A percentile compares a stretch with the other conserved stretches of the same genome.
Evolutionary conservation across 2,329 filamentous ascomycete species (phyloP).

Genomic region (Verruconis gallopava): DNA sequence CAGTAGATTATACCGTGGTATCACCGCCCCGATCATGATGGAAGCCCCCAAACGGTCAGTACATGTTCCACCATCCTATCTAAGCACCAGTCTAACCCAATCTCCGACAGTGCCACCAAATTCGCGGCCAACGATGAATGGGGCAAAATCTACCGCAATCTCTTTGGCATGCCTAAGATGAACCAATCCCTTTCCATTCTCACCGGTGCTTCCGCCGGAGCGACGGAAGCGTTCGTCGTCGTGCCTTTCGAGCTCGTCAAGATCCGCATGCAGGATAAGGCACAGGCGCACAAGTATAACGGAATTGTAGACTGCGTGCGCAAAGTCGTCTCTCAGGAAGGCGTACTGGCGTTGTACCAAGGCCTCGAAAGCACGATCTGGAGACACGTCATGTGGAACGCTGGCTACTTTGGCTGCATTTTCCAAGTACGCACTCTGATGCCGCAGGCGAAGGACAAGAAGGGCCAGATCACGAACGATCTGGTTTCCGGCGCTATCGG

Average conservation of each 20-base stretch:
- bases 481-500: conserved; percentile 75
- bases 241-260: conserved; percentile 98
- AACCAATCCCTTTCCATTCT: conserved; percentile 84
- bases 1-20: conserved; percentile 88
- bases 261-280: conserved; percentile 93
- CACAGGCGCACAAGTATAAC: conserved; percentile 76
- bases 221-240: conserved; percentile 91
- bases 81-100: conserved; percentile 1
- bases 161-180: conserved; percentile 77
- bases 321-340: conserved; percentile 76
- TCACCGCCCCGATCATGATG: conserved; percentile 93
- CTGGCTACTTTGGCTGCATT: conserved; percentile 95
- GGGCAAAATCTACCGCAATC: conserved; percentile 83
- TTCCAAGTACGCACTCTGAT: conserved; percentile 86
- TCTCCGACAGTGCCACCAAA: conserved; percentile 62
- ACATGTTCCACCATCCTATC: conserved; percentile 1
- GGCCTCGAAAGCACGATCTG: conserved; percentile 93
- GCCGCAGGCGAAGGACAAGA: conserved; percentile 69
- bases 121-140: conserved; percentile 98
- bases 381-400: conserved; percentile 90
- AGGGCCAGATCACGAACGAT: conserved; percentile 72
- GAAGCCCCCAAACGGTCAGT: conserved; percentile 69
- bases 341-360: conserved; percentile 82
- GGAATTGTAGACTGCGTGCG: conserved; percentile 67
- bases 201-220: conserved; percentile 87